phyloP scores from a whole-genome alignment of 2,329 filamentous ascomycete species.

The Fusarium sp. region DNA sequence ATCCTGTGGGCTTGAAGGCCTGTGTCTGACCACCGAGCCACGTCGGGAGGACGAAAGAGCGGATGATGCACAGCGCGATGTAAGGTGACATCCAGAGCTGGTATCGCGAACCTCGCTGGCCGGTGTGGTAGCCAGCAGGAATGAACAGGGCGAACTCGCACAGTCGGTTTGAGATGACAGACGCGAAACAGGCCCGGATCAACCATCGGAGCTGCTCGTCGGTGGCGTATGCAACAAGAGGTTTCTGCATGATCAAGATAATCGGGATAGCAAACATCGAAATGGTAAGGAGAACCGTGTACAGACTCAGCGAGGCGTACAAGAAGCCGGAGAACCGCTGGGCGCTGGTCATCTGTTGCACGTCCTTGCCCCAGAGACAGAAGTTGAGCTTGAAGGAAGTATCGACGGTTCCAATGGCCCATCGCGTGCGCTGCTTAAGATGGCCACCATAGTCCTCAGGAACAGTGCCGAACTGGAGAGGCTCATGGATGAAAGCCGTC shows the following conservation, averaged over 20 bases:
- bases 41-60: constrained; percentile 68
- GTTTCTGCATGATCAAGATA: constrained; percentile 68
- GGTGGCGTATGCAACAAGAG: constrained; percentile 68
- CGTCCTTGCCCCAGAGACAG: constrained; percentile 67
- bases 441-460: constrained; percentile 69
- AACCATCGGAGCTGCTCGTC: constrained; percentile 69
- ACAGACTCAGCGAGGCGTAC: constrained; percentile 67
- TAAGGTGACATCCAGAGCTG: constrained; percentile 75
- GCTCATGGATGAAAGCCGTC: constrained; percentile 71
- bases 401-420: constrained; percentile 69
- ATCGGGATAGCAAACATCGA: constrained; percentile 71
- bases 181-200: constrained; percentile 67
- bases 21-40: constrained; percentile 71
- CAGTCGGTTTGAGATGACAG: constrained; percentile 65
- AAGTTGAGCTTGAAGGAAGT: constrained; percentile 72
- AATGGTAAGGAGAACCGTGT: constrained; percentile 67
- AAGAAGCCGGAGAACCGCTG: constrained; percentile 72
- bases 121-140: constrained; percentile 70
- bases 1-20: constrained; percentile 73
- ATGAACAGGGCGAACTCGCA: constrained; percentile 71
- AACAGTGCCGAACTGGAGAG: constrained; percentile 71
- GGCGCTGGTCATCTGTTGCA: constrained; percentile 66
- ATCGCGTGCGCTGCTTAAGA: constrained; percentile 69
- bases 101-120: constrained; percentile 67
- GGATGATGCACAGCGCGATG: constrained; percentile 69